A percentile compares a stretch with the other conserved stretches of the same genome.
Evolutionary conservation across 345 rosid species (phyloP).

Genomic region (Salix caprea): DNA sequence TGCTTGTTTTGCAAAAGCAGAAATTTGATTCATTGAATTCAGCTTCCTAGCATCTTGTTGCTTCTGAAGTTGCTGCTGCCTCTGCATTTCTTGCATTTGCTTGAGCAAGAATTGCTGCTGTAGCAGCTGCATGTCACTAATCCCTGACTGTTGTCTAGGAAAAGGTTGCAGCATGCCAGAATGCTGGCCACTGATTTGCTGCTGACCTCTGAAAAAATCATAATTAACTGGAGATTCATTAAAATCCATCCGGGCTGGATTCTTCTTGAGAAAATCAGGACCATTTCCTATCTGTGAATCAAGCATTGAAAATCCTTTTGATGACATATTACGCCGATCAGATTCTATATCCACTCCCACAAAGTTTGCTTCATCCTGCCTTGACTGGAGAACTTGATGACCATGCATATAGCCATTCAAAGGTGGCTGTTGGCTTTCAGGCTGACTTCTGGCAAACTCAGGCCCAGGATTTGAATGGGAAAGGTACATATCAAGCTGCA

Average conservation of each 20-base stretch:
- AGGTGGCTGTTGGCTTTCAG: constrained; percentile 50
- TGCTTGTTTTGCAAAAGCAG: constrained; percentile 42
- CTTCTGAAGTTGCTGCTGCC: constrained; percentile 60
- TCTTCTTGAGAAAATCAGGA: constrained; percentile 43
- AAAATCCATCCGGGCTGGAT: constrained; percentile 43
- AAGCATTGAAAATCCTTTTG: constrained; percentile 45
- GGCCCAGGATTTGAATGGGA: constrained; percentile 47
- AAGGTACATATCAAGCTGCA: constrained; percentile 52
- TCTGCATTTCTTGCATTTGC: constrained; percentile 76
- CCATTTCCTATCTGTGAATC: constrained; percentile 45
- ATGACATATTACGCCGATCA: constrained; percentile 41
- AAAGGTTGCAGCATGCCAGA: constrained; percentile 57
- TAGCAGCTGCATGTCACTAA: constrained; percentile 65
- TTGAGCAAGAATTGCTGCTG: constrained; percentile 69
- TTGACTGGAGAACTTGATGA: constrained; percentile 39
- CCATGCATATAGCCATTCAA: constrained; percentile 68
- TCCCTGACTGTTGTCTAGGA: constrained; percentile 66
- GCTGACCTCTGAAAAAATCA: constrained; percentile 66
- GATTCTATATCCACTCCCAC: constrained; percentile 60
- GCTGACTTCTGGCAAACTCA: constrained; percentile 49
- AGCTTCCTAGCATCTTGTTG: constrained; percentile 53
- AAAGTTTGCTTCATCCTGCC: constrained; percentile 56
- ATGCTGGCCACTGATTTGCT: constrained; percentile 54
- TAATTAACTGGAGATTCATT: constrained; percentile 63
- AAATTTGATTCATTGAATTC: constrained; percentile 43